Base-by-base conservation (phyloP, 2,329 filamentous ascomycete species). In the Apiospora malaysiana region DNA sequence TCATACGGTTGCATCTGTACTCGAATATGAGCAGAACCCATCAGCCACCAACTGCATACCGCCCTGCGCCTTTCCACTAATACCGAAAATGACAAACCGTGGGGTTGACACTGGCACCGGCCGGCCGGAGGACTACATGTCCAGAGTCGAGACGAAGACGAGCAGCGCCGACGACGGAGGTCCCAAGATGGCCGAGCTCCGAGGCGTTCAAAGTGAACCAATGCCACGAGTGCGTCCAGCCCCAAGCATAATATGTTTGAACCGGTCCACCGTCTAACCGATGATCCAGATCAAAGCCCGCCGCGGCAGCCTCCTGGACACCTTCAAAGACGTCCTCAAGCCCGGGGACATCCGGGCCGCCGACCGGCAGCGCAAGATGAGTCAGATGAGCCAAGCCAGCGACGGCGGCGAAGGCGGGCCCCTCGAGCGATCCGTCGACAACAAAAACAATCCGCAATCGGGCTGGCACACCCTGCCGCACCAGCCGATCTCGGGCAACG, bases 321-420 rank as follows among this genome's bases (percentile, higher is more conserved):
- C 66, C 25, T 12, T 68, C 25, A 68, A 68, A 14, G 75, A 85
- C 71, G 81, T 88, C 73, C 85, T 82, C 74, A 84, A 78, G 10
- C 73, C 73, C 0, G 82, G 84, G 12, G 87, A 90, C 74, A 75
- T 90, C 18, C 80, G 81, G 0, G 79, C 84, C n/a, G 80, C 81
- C 40, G 84, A 87, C 73, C 70, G 80, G 27, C 78, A 81, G 9
- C 79, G 79, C 14, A 86, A 89, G 0, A n/a, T 42, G 16, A 32
- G 27, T 14, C 65, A 89, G 0, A n/a, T 42, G 16, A 32, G 27
- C n/a, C 65, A 32, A 46, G 42, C 32, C 32, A 32, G 63, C 42
- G 42, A 14, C 14, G 42, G 12, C 42, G 42, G 12, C 4, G 42
- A 9, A 16, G 5, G 42, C 12, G 42, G 42, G 42, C 14, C 16